A percentile compares a stretch with the other conserved stretches of the same genome.
phyloP scores from a whole-genome alignment of 371 early-diverging fungal species.

The Thermomucor indicae-seudaticae region DNA sequence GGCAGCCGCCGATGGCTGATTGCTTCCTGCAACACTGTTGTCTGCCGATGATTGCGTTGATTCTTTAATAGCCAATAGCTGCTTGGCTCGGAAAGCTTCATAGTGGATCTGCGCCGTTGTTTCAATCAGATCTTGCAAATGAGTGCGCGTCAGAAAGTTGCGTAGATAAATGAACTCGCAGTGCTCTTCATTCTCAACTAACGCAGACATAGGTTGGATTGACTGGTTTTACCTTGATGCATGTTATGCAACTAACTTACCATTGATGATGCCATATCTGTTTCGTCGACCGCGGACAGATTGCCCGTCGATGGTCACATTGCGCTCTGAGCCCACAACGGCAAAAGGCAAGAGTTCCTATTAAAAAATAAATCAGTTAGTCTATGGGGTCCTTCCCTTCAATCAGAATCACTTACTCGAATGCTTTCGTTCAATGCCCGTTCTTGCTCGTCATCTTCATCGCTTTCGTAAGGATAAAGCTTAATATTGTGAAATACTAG shows the following conservation, averaged over 20 bases:
- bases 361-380: background rate
- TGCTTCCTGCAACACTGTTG: conserved; percentile 7
- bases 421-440: conserved; percentile 70
- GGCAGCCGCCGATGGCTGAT: conserved; percentile 17
- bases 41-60: conserved; percentile 31
- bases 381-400: background rate
- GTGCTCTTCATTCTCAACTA: conserved; percentile 71
- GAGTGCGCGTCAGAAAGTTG: conserved; percentile 83
- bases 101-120: conserved; percentile 85
- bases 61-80: conserved; percentile 82
- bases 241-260: conserved; percentile 23
- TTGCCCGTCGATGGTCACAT: conserved; percentile 78
- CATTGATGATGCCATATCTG: conserved; percentile 66
- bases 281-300: conserved; percentile 69
- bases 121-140: conserved; percentile 83
- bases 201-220: background rate
- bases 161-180: conserved; percentile 81
- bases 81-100: conserved; percentile 89
- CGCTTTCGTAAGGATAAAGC: conserved; percentile 82
- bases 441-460: conserved; percentile 81
- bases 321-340: conserved; percentile 82
- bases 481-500: conserved; percentile 89
- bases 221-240: background rate
- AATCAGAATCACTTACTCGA: conserved; percentile 27
- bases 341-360: conserved; percentile 81